Conservation (phyloP, 441 rosid species). For the Dalechampia spathulata region DNA sequence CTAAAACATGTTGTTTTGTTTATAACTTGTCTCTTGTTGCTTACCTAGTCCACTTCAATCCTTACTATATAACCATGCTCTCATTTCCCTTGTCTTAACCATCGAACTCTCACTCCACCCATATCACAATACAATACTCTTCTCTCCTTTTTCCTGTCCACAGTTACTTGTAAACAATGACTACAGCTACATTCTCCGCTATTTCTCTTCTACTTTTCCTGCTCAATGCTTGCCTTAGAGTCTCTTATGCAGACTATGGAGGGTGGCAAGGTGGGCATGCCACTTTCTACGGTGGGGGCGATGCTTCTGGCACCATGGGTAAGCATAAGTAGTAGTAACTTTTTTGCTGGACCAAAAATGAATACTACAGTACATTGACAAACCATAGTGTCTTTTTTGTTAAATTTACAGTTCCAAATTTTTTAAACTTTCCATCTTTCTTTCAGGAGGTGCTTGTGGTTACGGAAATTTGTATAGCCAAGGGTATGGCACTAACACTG, state of each 20-base stretch:
- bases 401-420: neutral
- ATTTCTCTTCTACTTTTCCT: conserved; percentile 23
- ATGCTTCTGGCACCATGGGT: conserved; percentile 97
- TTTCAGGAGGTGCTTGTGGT: conserved; percentile 95
- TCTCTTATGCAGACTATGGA: conserved; percentile 43
- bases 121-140: neutral
- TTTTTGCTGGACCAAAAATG: no score
- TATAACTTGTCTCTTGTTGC: conserved; percentile 21
- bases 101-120: conserved; percentile 7
- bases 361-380: no score
- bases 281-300: conserved; percentile 89
- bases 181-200: conserved; percentile 17
- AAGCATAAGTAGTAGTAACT: conserved; percentile 7
- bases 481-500: conserved; percentile 94
- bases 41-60: conserved; percentile 20
- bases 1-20: conserved; percentile 6
- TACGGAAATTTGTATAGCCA: conserved; percentile 85
- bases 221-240: conserved; percentile 28
- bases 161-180: conserved; percentile 20
- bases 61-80: conserved; percentile 30
- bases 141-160: neutral
- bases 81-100: conserved; percentile 3
- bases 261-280: conserved; percentile 85
- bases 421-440: neutral
- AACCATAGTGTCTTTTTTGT: no score